A percentile compares a stretch with the other conserved stretches of the same genome.
Evolutionary conservation across 805 yeast genomes (phyloP).

Genomic region (Cyberlindnera japonica): DNA sequence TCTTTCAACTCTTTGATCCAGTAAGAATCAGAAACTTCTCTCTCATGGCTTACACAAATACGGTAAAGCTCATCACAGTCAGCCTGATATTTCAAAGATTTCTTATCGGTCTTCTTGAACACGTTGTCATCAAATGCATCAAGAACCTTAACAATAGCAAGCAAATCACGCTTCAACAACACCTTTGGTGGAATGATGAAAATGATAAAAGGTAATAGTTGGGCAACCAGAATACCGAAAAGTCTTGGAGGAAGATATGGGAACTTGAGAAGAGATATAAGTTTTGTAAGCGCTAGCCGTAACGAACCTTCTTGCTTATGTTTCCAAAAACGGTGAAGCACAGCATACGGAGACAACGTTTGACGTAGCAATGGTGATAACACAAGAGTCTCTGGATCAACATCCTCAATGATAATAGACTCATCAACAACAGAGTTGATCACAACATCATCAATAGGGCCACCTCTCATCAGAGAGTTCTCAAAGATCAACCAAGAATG

Average conservation of each 20-base stretch:
- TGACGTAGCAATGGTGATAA: slow-evolving; percentile 61
- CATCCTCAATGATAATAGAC: slow-evolving; percentile 27
- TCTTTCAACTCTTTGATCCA: slow-evolving; percentile 24
- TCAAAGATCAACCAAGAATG: slow-evolving; percentile 61
- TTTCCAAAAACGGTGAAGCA: slow-evolving; percentile 48
- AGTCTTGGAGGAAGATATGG: slow-evolving; percentile 51
- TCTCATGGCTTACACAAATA: slow-evolving; percentile 11
- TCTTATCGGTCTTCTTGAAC: slow-evolving; percentile 9
- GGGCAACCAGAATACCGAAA: slow-evolving; percentile 46
- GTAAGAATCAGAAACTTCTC: slow-evolving; percentile 5
- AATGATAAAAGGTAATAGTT: slow-evolving; percentile 41
- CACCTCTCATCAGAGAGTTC: slow-evolving; percentile 48
- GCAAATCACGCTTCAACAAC: slow-evolving; percentile 19
- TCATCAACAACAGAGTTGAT: slow-evolving; percentile 47
- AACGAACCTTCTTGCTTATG: slow-evolving; percentile 28
- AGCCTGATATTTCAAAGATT: slow-evolving; percentile 10
- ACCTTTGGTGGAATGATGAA: slow-evolving; percentile 22
- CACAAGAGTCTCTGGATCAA: slow-evolving; percentile 25
- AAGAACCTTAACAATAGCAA: slow-evolving; percentile 20
- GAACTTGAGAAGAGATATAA: slow-evolving; percentile 43
- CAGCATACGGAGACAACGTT: slow-evolving; percentile 68
- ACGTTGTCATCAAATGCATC: slow-evolving; percentile 20
- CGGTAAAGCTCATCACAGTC: slow-evolving; percentile 24
- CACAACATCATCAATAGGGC: slow-evolving; percentile 53
- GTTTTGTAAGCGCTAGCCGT: slow-evolving; percentile 28